Evolutionary conservation across 371 early-diverging fungal species (phyloP), one percentile per base, ranked within the genome.

Genomic region (Blakeslea trispora): DNA sequence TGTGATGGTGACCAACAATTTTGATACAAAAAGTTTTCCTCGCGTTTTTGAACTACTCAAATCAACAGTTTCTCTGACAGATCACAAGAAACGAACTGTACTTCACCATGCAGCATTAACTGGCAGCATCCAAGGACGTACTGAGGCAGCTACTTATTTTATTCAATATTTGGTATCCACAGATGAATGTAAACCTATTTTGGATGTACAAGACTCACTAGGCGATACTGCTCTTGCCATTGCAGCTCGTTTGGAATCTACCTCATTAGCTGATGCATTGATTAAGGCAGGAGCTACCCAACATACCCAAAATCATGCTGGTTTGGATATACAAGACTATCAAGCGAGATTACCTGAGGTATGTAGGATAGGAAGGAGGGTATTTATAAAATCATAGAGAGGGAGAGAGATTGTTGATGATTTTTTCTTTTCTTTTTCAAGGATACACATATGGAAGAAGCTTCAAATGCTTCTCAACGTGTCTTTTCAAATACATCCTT

Each of bases 161-260:
- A 77, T 91, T 68, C 86, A 88, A 35, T 83, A 89, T 54, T 45
- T 91, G 22, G 56, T 92, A 59, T 10, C 22, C 35, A 34, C 34
- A 1, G 83, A 79, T 8, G 75, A 83, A 48, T 81, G 83, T 53
- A 69, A 70, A 1, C 65, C 73, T 4, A 72, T 92, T 15, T 62
- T 93, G 8, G 83, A 92, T 59, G 54, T 80, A 10, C 83, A 87
- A 61, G 96, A 95, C 60, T 69, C 57, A 44, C 83, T 84, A 34
- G 98, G 98, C 1, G 91, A 98, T 57, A 96, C 98, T 0, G 93
- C 96, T 9, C 65, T 96, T 42, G 91, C 86, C 57, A 83, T 97
- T 58, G 95, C 96, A 0, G 91, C 93, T 0, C 71, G 91, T 21
- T 65, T 89, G 4, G 89, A 91, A 11, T 85, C 86, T 47, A 59